Evolutionary conservation across 208 protist species (phyloP).

Genomic region (Phytomonas sp.): DNA sequence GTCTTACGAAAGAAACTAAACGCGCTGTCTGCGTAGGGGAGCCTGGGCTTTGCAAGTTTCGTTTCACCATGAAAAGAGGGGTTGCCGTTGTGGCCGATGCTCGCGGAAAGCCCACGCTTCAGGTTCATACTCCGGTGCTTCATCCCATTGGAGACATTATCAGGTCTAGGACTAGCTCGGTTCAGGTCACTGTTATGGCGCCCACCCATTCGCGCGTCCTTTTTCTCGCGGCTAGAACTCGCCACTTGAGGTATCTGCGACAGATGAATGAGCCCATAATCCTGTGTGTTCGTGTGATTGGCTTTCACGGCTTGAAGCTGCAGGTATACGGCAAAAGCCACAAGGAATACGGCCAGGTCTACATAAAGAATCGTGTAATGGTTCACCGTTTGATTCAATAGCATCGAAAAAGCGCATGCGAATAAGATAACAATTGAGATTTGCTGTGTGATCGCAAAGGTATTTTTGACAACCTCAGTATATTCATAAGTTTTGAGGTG

Average conservation of each 20-base stretch:
- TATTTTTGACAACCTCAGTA: slow-evolving; percentile 68
- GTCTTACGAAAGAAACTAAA: slow-evolving; percentile 23
- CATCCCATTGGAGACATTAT: not conserved
- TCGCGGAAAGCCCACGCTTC: not conserved
- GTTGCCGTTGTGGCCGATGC: not conserved
- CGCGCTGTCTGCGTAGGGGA: slow-evolving; percentile 16
- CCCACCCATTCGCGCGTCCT: not conserved
- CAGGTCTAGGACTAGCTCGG: not conserved
- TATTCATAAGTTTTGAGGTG: slow-evolving; percentile 73
- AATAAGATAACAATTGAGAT: slow-evolving; percentile 85
- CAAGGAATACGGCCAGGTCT: slow-evolving; percentile 32
- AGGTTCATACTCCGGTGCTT: not conserved
- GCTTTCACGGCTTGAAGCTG: not conserved
- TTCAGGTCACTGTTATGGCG: not conserved
- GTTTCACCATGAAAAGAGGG: slow-evolving; percentile 6
- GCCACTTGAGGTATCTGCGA: not conserved
- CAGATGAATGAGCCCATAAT: not conserved
- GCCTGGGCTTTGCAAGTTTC: slow-evolving; percentile 13
- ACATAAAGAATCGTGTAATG: slow-evolving; percentile 46
- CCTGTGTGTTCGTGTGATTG: not conserved
- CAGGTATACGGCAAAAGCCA: slow-evolving; percentile 33
- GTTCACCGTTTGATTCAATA: slow-evolving; percentile 28
- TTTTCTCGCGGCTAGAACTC: not conserved
- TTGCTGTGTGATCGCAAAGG: slow-evolving; percentile 78
- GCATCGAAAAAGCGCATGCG: slow-evolving; percentile 52